These are phyloP conservation scores for Pisolithus microcarpus DNA, from an alignment of 768 basidiomycete species.

Conservation along the genomic window DNA sequence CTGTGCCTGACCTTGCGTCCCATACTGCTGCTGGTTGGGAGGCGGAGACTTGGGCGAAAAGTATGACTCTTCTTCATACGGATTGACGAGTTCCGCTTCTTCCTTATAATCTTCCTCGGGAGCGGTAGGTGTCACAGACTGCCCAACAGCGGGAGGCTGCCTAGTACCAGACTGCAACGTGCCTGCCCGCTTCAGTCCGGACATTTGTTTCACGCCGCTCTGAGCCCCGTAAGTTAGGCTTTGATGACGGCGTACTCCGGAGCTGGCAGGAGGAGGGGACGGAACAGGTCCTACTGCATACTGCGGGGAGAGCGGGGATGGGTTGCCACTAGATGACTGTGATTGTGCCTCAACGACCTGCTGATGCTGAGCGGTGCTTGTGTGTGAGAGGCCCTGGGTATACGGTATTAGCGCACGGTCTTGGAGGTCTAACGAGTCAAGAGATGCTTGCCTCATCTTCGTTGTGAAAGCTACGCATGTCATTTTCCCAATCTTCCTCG, in stretches of 20 bases:
- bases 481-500: constrained; percentile 81
- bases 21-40: constrained; percentile 36
- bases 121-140: constrained; percentile 37
- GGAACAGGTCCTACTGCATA: constrained; percentile 46
- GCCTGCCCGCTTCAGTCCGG: constrained; percentile 67
- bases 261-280: constrained; percentile 64
- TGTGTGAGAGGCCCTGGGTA: constrained; percentile 13
- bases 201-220: constrained; percentile 41
- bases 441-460: constrained; percentile 56
- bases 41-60: constrained; percentile 41
- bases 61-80: constrained; percentile 47
- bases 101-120: constrained; percentile 53
- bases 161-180: constrained; percentile 51
- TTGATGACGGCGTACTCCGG: constrained; percentile 71
- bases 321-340: constrained; percentile 29
- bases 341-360: constrained; percentile 45
- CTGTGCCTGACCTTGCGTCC: constrained; percentile 27
- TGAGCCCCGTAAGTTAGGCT: constrained; percentile 68
- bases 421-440: background rate
- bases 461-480: constrained; percentile 48
- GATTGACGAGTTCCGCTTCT: constrained; percentile 36
- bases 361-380: constrained; percentile 33
- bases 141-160: constrained; percentile 21
- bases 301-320: constrained; percentile 60
- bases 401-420: constrained; percentile 10